Conservation (phyloP, 257 asterid species). For the Solanum bulbocastanum region DNA sequence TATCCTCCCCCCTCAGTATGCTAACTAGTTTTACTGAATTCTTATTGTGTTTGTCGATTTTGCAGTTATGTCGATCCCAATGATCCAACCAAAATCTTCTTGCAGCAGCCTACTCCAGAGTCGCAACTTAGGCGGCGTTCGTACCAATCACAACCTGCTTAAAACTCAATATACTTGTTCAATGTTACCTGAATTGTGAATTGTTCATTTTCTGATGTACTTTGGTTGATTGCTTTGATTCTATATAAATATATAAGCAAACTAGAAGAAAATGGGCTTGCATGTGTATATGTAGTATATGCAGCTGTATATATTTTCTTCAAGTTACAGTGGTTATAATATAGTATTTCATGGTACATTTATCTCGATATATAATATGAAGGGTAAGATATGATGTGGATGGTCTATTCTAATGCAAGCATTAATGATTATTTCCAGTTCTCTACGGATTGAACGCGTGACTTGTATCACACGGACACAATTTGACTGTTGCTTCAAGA, state of each 20-base stretch:
- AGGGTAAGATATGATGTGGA: neutral
- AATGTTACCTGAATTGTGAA: neutral
- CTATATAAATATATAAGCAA: neutral
- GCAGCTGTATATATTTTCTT: neutral
- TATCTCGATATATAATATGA: neutral
- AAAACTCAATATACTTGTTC: constrained; percentile 1
- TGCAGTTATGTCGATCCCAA: constrained; percentile 94
- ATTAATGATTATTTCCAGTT: neutral
- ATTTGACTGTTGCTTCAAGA: neutral
- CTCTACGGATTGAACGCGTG: rapidly evolving
- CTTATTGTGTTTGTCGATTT: neutral
- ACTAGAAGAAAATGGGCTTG: neutral
- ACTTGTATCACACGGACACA: neutral
- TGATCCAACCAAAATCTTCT: constrained; percentile 82
- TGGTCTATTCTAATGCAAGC: neutral
- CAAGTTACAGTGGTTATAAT: neutral
- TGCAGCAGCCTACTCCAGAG: constrained; percentile 88
- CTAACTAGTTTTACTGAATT: neutral
- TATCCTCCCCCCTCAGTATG: neutral
- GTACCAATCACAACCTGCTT: constrained; percentile 44
- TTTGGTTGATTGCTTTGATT: neutral
- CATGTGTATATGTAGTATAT: neutral
- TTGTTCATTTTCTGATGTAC: neutral
- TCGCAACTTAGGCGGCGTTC: constrained; percentile 88
- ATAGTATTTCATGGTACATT: neutral